Conservation (phyloP, 139 green algal species). For the Picochlorum sp. region DNA sequence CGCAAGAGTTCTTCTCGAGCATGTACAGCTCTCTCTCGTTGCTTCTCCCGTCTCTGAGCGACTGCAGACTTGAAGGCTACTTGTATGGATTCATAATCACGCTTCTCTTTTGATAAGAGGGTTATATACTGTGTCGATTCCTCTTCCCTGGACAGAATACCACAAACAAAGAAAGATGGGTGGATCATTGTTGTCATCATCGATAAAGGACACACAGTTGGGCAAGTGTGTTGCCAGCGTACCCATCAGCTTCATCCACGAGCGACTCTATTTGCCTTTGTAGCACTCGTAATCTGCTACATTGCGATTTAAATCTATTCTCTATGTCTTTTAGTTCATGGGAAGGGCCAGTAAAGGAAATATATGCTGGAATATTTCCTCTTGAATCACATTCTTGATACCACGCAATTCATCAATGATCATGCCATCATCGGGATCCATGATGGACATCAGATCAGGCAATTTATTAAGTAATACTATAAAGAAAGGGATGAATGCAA, state of each 20-base stretch:
- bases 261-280: conserved; percentile 55
- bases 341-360: no score
- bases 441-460: no score
- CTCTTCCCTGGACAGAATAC: conserved; percentile 41
- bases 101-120: conserved; percentile 19
- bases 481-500: no score
- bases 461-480: no score
- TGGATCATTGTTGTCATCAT: no score
- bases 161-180: not conserved
- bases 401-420: no score
- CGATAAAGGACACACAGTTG: no score
- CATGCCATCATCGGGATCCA: no score
- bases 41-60: conserved; percentile 2
- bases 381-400: no score
- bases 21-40: not conserved
- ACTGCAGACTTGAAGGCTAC: conserved; percentile 11
- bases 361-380: no score
- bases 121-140: conserved; percentile 31
- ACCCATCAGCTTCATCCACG: conserved; percentile 74
- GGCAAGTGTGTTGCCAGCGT: not conserved
- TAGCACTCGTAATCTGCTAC: conserved; percentile 10
- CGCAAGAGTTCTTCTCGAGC: conserved; percentile 25
- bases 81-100: conserved; percentile 18
- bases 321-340: no score
- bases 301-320: not conserved